Conservation (phyloP, 768 basidiomycete genomes). For the Xerocomus potaroensis region DNA sequence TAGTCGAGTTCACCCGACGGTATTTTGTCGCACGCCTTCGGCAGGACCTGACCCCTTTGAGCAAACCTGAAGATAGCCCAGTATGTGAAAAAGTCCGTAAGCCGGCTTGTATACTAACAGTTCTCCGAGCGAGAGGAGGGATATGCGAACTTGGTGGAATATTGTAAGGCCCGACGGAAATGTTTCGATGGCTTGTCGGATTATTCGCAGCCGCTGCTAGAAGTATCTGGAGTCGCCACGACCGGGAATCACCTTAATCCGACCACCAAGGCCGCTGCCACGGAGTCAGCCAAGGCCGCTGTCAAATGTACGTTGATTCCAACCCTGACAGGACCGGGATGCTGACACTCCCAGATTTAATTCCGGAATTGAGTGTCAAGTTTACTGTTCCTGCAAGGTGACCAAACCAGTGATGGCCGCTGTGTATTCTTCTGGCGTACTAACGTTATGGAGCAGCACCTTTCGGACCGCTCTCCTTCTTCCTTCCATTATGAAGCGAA, state of each 20-base stretch:
- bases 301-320: constrained; percentile 54
- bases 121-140: constrained; percentile 51
- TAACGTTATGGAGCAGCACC: constrained; percentile 41
- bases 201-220: constrained; percentile 66
- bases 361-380: constrained; percentile 77
- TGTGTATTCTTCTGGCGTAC: constrained; percentile 15
- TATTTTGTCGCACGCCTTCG: constrained; percentile 57
- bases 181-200: constrained; percentile 59
- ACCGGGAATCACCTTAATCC: constrained; percentile 60
- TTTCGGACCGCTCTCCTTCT: constrained; percentile 65
- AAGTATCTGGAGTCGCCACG: constrained; percentile 52
- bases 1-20: constrained; percentile 70
- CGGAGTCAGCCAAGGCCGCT: constrained; percentile 35
- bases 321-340: constrained; percentile 21
- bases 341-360: constrained; percentile 53
- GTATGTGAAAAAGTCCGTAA: constrained; percentile 38
- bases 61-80: constrained; percentile 59
- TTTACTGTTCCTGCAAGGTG: constrained; percentile 73
- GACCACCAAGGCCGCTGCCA: constrained; percentile 35
- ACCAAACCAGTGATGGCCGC: constrained; percentile 20
- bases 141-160: constrained; percentile 61
- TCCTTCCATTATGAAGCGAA: constrained; percentile 67
- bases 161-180: constrained; percentile 58
- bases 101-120: constrained; percentile 2
- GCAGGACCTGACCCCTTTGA: constrained; percentile 66